Percentiles rank a stretch among this genome's conserved stretches.
phyloP scores from a whole-genome alignment of 495 filamentous ascomycete genomes.

The Hypoxylon fuscum region DNA sequence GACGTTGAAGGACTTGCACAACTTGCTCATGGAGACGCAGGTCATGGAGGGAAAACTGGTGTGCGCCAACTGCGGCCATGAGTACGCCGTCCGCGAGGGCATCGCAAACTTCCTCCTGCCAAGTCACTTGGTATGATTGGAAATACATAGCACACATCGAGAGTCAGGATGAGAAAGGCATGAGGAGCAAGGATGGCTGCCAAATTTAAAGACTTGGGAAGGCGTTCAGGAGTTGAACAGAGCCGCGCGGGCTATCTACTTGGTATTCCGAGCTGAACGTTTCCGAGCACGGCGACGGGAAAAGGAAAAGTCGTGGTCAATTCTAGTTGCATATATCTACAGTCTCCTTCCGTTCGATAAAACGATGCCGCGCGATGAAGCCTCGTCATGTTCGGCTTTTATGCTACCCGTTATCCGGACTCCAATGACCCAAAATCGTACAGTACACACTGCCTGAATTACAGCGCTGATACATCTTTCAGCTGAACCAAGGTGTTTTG shows the following conservation, averaged over 20 bases:
- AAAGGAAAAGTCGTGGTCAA: slow-evolving; percentile 25
- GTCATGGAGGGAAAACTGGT: slow-evolving; percentile 86
- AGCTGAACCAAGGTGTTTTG: background rate
- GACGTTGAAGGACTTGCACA: slow-evolving; percentile 78
- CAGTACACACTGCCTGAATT: slow-evolving; percentile 33
- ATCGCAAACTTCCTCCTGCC: slow-evolving; percentile 96
- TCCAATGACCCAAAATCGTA: slow-evolving; percentile 40
- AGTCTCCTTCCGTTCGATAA: slow-evolving; percentile 33
- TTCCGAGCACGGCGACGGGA: background rate
- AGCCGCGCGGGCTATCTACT: background rate
- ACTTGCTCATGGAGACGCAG: slow-evolving; percentile 86
- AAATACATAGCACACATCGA: background rate
- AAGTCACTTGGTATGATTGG: slow-evolving; percentile 77
- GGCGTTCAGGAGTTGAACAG: slow-evolving; percentile 32
- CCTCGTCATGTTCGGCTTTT: slow-evolving; percentile 30
- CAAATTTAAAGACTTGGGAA: background rate
- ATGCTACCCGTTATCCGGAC: slow-evolving; percentile 43
- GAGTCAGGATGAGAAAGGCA: too few species aligned
- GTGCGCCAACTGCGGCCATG: slow-evolving; percentile 90
- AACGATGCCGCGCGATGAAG: slow-evolving; percentile 19
- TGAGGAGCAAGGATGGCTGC: background rate
- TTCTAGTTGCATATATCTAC: slow-evolving; percentile 40
- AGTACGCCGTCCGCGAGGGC: slow-evolving; percentile 91
- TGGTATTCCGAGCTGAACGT: background rate
- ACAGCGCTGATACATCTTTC: slow-evolving; percentile 19